These are phyloP conservation scores for Microcyclosporella mali DNA, from an alignment of 2,329 filamentous ascomycete species.

Conservation along the genomic window DNA sequence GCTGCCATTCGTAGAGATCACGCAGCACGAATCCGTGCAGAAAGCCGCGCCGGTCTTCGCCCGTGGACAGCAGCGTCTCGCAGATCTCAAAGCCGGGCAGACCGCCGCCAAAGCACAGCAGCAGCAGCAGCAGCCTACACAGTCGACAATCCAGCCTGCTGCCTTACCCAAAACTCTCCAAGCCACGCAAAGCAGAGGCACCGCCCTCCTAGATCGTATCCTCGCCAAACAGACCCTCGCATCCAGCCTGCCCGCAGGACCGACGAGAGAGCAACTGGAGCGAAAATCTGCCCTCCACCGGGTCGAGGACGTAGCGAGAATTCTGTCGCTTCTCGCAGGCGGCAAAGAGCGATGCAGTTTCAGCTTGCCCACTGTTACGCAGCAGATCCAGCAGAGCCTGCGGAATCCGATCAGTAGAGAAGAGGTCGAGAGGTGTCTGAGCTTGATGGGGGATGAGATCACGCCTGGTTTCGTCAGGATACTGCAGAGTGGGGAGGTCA, in stretches of 20 bases:
- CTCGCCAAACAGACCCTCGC: conserved; percentile 43
- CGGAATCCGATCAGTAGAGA: conserved; percentile 41
- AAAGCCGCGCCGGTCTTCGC: conserved; percentile 54
- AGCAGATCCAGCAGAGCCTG: conserved; percentile 41
- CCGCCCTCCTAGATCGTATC: conserved; percentile 46
- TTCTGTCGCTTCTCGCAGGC: conserved; percentile 39
- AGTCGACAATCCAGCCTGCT: too few relatives aligned
- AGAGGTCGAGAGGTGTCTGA: conserved; percentile 39
- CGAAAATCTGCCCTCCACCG: conserved; percentile 44
- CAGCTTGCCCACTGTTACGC: conserved; percentile 37
- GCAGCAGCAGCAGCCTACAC: conserved; percentile 1
- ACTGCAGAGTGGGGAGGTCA: conserved; percentile 35
- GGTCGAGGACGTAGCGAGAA: conserved; percentile 40
- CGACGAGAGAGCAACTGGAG: conserved; percentile 38
- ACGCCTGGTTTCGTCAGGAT: conserved; percentile 39
- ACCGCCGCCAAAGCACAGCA: conserved; percentile 22
- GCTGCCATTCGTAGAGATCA: conserved; percentile 52
- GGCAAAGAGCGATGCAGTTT: conserved; percentile 37
- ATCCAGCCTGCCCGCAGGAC: conserved; percentile 25
- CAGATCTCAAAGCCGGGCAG: conserved; percentile 57
- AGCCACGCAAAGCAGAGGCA: conserved; percentile 35
- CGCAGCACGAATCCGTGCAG: conserved; percentile 43
- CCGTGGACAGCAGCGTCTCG: conserved; percentile 63
- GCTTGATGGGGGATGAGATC: conserved; percentile 40
- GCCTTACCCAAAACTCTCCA: conserved; percentile 32